These are phyloP conservation scores for Penicillium verhagenii DNA, from an alignment of 495 filamentous ascomycete genomes.

Conservation along the genomic window DNA sequence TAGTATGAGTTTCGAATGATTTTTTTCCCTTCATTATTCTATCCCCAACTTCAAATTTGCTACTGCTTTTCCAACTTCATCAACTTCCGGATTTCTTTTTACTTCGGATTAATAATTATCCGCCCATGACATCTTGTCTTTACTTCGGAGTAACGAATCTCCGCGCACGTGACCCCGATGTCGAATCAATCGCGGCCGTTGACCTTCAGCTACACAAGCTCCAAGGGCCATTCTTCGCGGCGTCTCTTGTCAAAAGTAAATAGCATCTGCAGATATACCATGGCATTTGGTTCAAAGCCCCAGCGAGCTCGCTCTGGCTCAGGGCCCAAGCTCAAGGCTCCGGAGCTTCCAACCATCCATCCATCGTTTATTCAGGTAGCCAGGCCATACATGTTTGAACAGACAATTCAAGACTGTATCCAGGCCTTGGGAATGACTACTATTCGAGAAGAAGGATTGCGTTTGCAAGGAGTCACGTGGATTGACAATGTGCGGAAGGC, in stretches of 20 bases:
- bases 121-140: neutral
- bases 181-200: neutral
- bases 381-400: conserved; percentile 65
- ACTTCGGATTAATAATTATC: neutral
- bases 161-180: conserved; percentile 10
- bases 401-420: conserved; percentile 59
- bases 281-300: conserved; percentile 19
- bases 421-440: conserved; percentile 52
- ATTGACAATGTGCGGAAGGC: conserved; percentile 74
- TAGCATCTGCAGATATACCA: neutral
- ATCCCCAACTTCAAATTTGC: too few relatives aligned
- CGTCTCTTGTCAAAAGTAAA: neutral
- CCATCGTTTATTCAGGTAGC: conserved; percentile 71
- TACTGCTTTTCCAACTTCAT: neutral
- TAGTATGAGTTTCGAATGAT: too few relatives aligned
- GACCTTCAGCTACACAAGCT: neutral
- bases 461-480: conserved; percentile 75
- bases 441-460: conserved; percentile 64
- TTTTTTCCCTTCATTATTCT: too few relatives aligned
- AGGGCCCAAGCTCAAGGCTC: conserved; percentile 13
- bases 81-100: neutral
- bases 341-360: conserved; percentile 54
- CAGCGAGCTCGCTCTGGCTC: conserved; percentile 12
- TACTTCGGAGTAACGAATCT: conserved; percentile 8
- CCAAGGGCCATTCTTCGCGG: neutral